Conservation (phyloP, 2,329 filamentous ascomycete species). For the Sarocladium brachiariae region DNA sequence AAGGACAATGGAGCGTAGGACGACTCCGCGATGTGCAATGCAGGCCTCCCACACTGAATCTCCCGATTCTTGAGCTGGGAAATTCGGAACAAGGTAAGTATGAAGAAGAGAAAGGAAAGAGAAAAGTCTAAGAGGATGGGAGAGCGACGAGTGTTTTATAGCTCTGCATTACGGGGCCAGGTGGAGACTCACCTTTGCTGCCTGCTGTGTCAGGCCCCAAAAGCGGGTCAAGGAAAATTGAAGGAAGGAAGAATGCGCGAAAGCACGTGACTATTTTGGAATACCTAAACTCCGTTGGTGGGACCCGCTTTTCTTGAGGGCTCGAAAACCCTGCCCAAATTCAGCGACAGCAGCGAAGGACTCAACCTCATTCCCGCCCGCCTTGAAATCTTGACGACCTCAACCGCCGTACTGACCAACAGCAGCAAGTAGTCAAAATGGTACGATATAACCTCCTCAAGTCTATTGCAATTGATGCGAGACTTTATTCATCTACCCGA, state of each 20-base stretch:
- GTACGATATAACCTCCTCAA: slow-evolving; percentile 16
- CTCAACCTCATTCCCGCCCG: slow-evolving; percentile 8
- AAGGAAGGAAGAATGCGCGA: slow-evolving; percentile 18
- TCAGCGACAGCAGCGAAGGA: slow-evolving; percentile 7
- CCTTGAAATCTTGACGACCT: slow-evolving; percentile 9
- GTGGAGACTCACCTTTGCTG: not conserved
- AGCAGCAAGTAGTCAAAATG: slow-evolving; percentile 14
- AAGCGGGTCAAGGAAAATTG: slow-evolving; percentile 25
- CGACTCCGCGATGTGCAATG: slow-evolving; percentile 48
- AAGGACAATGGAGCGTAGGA: slow-evolving; percentile 43
- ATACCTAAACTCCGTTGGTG: not conserved
- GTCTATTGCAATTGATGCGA: slow-evolving; percentile 3
- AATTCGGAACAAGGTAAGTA: slow-evolving; percentile 29
- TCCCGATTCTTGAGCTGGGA: slow-evolving; percentile 37
- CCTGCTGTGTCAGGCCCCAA: slow-evolving; percentile 1
- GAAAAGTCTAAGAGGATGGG: slow-evolving; percentile 2
- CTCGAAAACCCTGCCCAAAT: slow-evolving; percentile 9
- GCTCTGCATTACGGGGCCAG: not conserved
- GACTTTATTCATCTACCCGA: slow-evolving; percentile 12
- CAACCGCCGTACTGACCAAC: slow-evolving; percentile 9
- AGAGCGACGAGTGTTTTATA: slow-evolving; percentile 5
- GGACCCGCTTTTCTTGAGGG: slow-evolving; percentile 3
- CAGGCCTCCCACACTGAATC: slow-evolving; percentile 38
- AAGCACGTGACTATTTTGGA: not conserved
- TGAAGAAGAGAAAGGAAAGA: slow-evolving; percentile 7